Evolutionary conservation across 805 yeast species (phyloP), one percentile per base, ranked within the genome.

Genomic region (Candida argentea): DNA sequence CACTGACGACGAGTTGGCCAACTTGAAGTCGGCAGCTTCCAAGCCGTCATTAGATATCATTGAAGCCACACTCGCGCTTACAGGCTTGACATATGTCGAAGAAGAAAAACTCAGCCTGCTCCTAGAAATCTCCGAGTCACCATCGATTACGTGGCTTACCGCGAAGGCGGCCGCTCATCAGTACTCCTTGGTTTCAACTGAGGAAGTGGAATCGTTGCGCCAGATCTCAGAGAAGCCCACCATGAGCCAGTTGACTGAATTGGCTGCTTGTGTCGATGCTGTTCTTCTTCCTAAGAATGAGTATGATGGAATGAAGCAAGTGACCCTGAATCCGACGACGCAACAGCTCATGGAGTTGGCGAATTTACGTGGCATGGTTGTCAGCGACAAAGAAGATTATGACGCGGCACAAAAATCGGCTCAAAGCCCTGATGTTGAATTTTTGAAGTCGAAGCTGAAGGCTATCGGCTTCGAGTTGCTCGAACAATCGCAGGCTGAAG

Each of bases 251-350:
- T n/a, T n/a, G n/a, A n/a, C 34, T n/a, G n/a, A n/a, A n/a, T n/a
- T n/a, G n/a, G n/a, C n/a, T n/a, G n/a, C n/a, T n/a, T n/a, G n/a
- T n/a, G n/a, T n/a, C n/a, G n/a, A n/a, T n/a, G n/a, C 34, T 24
- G 16, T 19, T 14, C 20, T 25, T 18, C 11, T 39, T 21, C 25
- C 31, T 16, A 22, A 14, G 15, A 24, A 29, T 12, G 34, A 30
- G 9, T 24, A 18, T 14, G 12, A 19, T 14, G 22, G 15, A 5
- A 23, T 30, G 14, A 21, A 33, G 12, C 37, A 44, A 7, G 24
- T 14, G 12, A 38, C 36, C 2, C 21, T 40, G 16, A 26, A 34
- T n/a, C 60, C 61, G 8, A 40, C 34, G 10, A 18, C 46, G 14
- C 46, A 28, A n/a, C 26, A 29, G 14, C 20, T 33, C 8, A 6